Base-by-base conservation (phyloP, 169 alveolate genomes). In the Eimeria maxima region DNA sequence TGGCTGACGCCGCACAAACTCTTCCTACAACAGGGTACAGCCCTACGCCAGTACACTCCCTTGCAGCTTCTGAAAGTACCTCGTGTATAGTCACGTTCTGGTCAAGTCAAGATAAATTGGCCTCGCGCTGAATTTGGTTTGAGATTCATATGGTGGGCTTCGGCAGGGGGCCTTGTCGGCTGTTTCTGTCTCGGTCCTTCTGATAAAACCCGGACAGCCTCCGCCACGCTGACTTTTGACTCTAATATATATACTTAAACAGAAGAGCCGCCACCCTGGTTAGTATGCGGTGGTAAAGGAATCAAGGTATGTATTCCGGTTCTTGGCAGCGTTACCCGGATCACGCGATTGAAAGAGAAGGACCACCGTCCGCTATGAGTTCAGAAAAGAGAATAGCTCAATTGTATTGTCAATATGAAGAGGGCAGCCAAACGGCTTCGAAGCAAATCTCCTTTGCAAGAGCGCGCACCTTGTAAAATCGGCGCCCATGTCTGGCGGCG, bases 381-480 rank as follows among this genome's bases (percentile, higher is more conserved):
- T 60, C 80, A n/a, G 45, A 53, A 27, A n/a, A 45, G 45, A 57
- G 38, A 86, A 27, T 20, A 57, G 93, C 93, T 86, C 18, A 69
- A 20, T 24, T 55, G 3, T 18, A 86, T 33, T 45, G 93, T 80
- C 93, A 86, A 86, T 86, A 57, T 38, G 16, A 60, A 5, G 60
- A 60, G 42, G 53, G 55, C 53, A 86, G 93, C 63, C 74, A 24
- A 55, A 29, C 22, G 44, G 93, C 74, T 53, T 45, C 27, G 55
- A 27, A 33, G 71, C 47, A 16, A n/a, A 57, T 11, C 63, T 86
- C 7, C 71, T 29, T 20, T 14, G 60, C 24, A 20, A 2, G 93
- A 60, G 57, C 78, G 78, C 93, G 93, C 93, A 86, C 93, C 93
- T 57, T 86, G 50, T 57, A 86, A 86, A 86, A 33, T 60, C 57